Conservation (phyloP, 2,329 filamentous ascomycete genomes). For the Hypoxylon sp. region DNA sequence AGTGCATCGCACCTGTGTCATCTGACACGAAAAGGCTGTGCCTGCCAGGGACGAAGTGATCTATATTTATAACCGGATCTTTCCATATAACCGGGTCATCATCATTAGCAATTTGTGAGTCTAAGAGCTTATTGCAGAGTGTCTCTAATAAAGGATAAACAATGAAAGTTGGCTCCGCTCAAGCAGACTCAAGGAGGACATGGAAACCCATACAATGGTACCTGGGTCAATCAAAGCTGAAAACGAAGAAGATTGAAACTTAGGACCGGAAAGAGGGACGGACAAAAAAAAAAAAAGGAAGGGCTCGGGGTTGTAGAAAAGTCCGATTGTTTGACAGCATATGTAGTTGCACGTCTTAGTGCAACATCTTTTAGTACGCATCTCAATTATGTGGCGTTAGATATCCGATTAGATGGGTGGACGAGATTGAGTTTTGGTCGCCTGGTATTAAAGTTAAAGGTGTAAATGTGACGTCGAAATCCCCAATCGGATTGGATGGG, state of each 20-base stretch:
- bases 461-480: neutral
- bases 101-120: neutral
- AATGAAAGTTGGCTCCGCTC: neutral
- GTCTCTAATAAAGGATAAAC: neutral
- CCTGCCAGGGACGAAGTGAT: neutral
- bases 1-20: neutral
- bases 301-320: neutral
- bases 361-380: neutral
- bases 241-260: neutral
- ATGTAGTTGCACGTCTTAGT: neutral
- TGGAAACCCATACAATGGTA: too few species aligned
- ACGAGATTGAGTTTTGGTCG: conserved; percentile 15
- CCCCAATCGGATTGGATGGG: neutral
- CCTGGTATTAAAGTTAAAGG: neutral
- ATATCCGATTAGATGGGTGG: conserved; percentile 10
- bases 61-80: neutral
- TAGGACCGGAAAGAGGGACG: neutral
- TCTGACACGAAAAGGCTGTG: neutral
- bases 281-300: neutral
- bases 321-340: neutral
- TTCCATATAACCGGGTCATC: neutral
- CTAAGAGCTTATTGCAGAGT: neutral
- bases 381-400: neutral
- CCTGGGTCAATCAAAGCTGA: neutral
- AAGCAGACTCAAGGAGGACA: too few species aligned